Conservation (phyloP, 768 basidiomycete genomes). For the Podaxis sp. region DNA sequence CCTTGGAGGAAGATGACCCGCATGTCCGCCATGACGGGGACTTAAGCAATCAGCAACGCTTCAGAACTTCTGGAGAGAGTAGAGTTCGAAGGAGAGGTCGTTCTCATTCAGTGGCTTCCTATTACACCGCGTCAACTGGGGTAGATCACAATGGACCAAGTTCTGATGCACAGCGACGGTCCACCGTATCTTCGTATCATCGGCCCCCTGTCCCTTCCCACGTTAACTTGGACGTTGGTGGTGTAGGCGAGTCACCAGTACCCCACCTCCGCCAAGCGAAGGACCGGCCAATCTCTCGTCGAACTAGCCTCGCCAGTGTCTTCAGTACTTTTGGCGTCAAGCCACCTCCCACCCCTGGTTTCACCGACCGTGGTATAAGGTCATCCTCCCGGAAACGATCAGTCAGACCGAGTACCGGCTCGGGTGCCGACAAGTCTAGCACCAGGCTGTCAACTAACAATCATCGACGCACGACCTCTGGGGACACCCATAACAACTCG, state of each 20-base stretch:
- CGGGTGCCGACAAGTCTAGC: neutral
- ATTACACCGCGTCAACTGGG: slow-evolving; percentile 34
- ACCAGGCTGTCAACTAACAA: neutral
- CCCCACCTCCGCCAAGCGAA: slow-evolving; percentile 29
- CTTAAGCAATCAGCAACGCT: neutral
- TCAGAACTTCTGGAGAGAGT: slow-evolving; percentile 7
- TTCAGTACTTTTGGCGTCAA: slow-evolving; percentile 40
- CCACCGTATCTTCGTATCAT: slow-evolving; percentile 29
- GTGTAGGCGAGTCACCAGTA: slow-evolving; percentile 63
- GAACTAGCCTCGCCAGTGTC: slow-evolving; percentile 50
- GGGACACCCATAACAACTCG: neutral
- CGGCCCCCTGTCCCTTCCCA: slow-evolving; percentile 35
- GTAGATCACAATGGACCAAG: slow-evolving; percentile 32
- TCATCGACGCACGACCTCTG: slow-evolving; percentile 8
- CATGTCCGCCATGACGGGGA: neutral
- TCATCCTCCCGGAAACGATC: neutral
- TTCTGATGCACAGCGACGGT: slow-evolving; percentile 26
- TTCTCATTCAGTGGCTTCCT: slow-evolving; percentile 38
- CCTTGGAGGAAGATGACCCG: neutral
- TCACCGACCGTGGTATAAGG: neutral
- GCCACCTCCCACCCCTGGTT: neutral
- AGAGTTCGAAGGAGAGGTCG: slow-evolving; percentile 24
- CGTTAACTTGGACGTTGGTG: slow-evolving; percentile 46
- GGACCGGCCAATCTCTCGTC: slow-evolving; percentile 25
- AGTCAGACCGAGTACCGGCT: neutral